Conservation (phyloP, 768 basidiomycete genomes). For the Russula dissimulans region DNA sequence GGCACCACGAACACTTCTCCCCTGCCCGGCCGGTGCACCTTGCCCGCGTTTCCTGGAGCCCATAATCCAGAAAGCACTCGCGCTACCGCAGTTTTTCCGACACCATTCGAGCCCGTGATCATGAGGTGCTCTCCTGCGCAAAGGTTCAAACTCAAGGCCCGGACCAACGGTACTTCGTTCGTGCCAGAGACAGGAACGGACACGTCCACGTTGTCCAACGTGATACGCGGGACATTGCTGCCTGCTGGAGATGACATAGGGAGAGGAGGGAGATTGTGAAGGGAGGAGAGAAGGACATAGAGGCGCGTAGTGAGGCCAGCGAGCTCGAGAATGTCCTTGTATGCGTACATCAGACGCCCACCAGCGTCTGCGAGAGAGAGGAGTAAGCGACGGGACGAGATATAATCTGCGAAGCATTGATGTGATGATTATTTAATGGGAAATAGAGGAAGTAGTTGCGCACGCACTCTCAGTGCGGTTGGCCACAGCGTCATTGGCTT, state of each 20-base stretch:
- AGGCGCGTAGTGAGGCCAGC: conserved; percentile 87
- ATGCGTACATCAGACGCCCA: conserved; percentile 91
- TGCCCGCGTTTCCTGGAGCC: conserved; percentile 42
- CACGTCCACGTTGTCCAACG: conserved; percentile 61
- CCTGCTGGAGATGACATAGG: conserved; percentile 30
- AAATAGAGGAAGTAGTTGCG: not conserved
- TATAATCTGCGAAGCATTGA: conserved; percentile 49
- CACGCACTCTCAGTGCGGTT: conserved; percentile 40
- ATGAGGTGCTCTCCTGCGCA: conserved; percentile 75
- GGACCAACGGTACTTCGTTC: conserved; percentile 41
- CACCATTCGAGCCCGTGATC: conserved; percentile 90
- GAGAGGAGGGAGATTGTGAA: conserved; percentile 61
- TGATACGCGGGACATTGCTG: conserved; percentile 37
- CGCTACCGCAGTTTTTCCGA: conserved; percentile 85
- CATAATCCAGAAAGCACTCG: conserved; percentile 86
- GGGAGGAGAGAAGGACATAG: conserved; percentile 77
- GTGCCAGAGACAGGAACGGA: conserved; percentile 36
- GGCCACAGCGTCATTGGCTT: conserved; percentile 32
- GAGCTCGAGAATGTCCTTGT: conserved; percentile 92
- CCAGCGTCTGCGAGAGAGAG: conserved; percentile 96
- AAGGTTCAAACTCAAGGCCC: conserved; percentile 56
- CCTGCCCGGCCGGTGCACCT: conserved; percentile 22
- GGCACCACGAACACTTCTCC: conserved; percentile 72
- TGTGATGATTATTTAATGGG: no score
- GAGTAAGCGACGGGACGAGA: conserved; percentile 84